Evolutionary conservation across 257 asterid genomes (phyloP), one percentile per base, ranked within the genome.

Genomic region (Eucommia ulmoides): DNA sequence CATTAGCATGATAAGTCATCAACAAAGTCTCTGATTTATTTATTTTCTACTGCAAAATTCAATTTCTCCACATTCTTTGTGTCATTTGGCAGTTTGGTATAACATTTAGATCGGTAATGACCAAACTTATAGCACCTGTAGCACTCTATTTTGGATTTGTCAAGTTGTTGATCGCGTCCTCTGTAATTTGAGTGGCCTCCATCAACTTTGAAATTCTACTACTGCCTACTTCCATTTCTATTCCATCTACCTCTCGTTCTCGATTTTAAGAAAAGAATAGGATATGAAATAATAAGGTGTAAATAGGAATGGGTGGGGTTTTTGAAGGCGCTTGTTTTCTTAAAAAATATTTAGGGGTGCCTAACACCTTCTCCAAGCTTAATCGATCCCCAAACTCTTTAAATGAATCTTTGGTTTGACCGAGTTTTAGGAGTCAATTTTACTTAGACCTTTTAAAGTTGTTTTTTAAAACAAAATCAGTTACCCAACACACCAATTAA

Each of bases 31-130:
- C 18, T 2, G 19, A n/a, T 45, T 16, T 49, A 38, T 24, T 50
- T 9, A 17, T 59, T 42, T 50, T 51, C 46, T n/a, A 11, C 23
- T n/a, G 8, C 23, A 50, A 50, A 59, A 11, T 38, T 59, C 2
- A 51, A 50, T 16, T 14, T 0, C 22, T 26, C 25, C 15, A 17
- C 21, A 14, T 45, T 51, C 20, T 22, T 35, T 41, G 9, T 41
- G 20, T 56, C 20, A 17, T 46, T 23, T 18, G 45, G 45, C 7
- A 38, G 45, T 14, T 38, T 29, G 12, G 38, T 29, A 29, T 29
- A 29, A 29, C 38, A 29, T 29, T 29, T 12, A 29, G 12, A 29
- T 12, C 12, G 7, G 12, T 29, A 29, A 29, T 29, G 38, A 5
- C 38, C 38, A 29, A 29, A 29, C 8, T 29, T 29, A 29, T 29